Evolutionary conservation across 2,329 filamentous ascomycete species (phyloP), one percentile per base, ranked within the genome.

Genomic region (Lecanicillium sp.): DNA sequence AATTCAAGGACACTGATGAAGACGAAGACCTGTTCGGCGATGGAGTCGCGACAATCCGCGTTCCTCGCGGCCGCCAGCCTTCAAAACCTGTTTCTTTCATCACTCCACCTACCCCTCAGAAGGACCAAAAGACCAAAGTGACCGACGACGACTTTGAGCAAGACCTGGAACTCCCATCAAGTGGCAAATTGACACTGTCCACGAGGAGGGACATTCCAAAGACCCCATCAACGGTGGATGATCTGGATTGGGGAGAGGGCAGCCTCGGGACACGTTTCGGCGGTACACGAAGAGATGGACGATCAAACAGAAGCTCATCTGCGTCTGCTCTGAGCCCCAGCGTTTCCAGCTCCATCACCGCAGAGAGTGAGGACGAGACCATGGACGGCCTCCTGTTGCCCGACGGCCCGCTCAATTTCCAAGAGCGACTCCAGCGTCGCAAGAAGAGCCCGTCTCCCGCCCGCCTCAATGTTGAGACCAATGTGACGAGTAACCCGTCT

Each of bases 241-340:
- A 95, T 45, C 79, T 94, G 49, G 89, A 95, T 55, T 94, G 90
- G 84, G 86, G 84, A 37, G 92, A 96, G 62, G 89, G 88, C 40
- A 95, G 89, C 57, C 70, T 95, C 43, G 88, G 90, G 29, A 94
- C 90, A 32, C 78, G 90, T 41, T 90, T 89, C 62, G 89, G 85
- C 29, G 90, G 90, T 32, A 95, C 87, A 12, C 75, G 80, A 47
- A 79, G 86, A 51, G 86, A 90, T 52, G 75, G 72, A n/a, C 78
- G 78, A 29, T 89, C 86, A 35, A 80, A 80, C 52, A 80, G 86
- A 51, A 92, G 86, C 64, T 95, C 88, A 1, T 90, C 87, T 14
- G 79, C 83, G 27, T 95, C 89, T 29, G 85, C 86, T 19, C 74
- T 95, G 58, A 96, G 90, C 55, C 90, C 92, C 12, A 96, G 89